A percentile compares a stretch with the other conserved stretches of the same genome.
Evolutionary conservation across 2,329 filamentous ascomycete species (phyloP).

Genomic region (Rutstroemia sydowiana): DNA sequence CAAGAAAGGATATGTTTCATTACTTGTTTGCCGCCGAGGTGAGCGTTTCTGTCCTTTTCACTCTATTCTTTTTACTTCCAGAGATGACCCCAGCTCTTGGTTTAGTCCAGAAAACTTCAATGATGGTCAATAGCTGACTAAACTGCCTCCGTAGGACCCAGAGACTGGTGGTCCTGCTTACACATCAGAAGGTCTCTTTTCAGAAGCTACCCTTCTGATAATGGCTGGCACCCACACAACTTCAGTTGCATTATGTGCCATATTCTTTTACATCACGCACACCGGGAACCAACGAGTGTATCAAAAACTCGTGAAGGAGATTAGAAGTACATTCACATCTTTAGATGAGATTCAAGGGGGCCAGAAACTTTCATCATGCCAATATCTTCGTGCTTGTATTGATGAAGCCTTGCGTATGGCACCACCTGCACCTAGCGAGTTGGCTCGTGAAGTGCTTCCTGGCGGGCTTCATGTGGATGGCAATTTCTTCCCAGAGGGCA

Average conservation of each 20-base stretch:
- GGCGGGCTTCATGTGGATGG: slow-evolving; percentile 24
- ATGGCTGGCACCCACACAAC: slow-evolving; percentile 35
- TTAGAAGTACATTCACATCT: slow-evolving; percentile 16
- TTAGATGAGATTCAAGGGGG: slow-evolving; percentile 31
- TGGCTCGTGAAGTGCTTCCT: slow-evolving; percentile 14
- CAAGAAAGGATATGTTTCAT: slow-evolving; percentile 67
- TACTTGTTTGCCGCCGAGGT: slow-evolving; percentile 36
- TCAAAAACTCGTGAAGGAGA: slow-evolving; percentile 25
- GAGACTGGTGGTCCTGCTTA: slow-evolving; percentile 48
- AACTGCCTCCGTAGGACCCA: slow-evolving; percentile 68
- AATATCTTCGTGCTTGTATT: not conserved
- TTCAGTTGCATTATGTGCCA: slow-evolving; percentile 32
- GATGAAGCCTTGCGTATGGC: not conserved
- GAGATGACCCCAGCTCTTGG: too few species aligned
- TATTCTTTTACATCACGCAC: slow-evolving; percentile 34
- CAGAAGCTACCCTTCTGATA: slow-evolving; percentile 20
- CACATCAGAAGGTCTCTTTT: slow-evolving; percentile 31
- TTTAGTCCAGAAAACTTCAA: slow-evolving; percentile 49
- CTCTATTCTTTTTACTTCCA: too few species aligned
- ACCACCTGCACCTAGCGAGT: not conserved
- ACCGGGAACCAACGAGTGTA: slow-evolving; percentile 25
- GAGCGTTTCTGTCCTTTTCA: too few species aligned
- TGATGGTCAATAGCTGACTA: slow-evolving; percentile 70
- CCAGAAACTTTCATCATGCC: not conserved
- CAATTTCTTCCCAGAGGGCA: slow-evolving; percentile 32